These are phyloP conservation scores for Xylariaceae sp. DNA, from an alignment of 2,329 filamentous ascomycete species.

Conservation along the genomic window DNA sequence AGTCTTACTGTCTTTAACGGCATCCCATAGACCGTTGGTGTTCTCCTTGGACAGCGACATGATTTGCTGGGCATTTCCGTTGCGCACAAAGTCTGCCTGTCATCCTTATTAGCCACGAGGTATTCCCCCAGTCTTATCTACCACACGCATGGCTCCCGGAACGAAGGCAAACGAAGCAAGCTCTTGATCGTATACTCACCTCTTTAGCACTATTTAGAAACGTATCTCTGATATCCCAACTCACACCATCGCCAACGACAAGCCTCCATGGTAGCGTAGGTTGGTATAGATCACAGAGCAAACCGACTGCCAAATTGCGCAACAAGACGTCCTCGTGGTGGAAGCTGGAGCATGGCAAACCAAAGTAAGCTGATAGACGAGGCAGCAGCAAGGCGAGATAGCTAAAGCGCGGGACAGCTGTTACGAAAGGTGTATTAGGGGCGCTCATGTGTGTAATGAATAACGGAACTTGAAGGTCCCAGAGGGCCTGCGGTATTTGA, in stretches of 20 bases:
- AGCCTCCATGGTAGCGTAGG: constrained; percentile 54
- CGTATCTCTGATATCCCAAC: constrained; percentile 61
- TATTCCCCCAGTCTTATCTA: background rate
- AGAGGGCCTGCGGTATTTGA: constrained; percentile 47
- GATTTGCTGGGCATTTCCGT: constrained; percentile 83
- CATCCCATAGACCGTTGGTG: constrained; percentile 77
- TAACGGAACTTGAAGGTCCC: constrained; percentile 53
- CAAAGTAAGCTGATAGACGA: constrained; percentile 53
- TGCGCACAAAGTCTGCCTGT: constrained; percentile 79
- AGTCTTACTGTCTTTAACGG: constrained; percentile 69
- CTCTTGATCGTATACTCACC: constrained; percentile 34
- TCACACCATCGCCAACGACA: constrained; percentile 51
- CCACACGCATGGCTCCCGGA: background rate
- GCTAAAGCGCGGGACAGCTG: constrained; percentile 55
- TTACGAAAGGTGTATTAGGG: constrained; percentile 49
- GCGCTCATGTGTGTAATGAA: constrained; percentile 51
- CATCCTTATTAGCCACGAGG: constrained; percentile 3
- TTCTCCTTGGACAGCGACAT: constrained; percentile 86
- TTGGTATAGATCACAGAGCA: constrained; percentile 55
- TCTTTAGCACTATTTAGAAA: constrained; percentile 66
- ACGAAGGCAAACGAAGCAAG: background rate
- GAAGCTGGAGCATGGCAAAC: constrained; percentile 55
- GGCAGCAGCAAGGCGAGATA: constrained; percentile 59
- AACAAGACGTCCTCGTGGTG: constrained; percentile 43
- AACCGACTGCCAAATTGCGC: constrained; percentile 32